phyloP scores from a whole-genome alignment of 768 basidiomycete genomes.

The Podaxis mareebaensis region DNA sequence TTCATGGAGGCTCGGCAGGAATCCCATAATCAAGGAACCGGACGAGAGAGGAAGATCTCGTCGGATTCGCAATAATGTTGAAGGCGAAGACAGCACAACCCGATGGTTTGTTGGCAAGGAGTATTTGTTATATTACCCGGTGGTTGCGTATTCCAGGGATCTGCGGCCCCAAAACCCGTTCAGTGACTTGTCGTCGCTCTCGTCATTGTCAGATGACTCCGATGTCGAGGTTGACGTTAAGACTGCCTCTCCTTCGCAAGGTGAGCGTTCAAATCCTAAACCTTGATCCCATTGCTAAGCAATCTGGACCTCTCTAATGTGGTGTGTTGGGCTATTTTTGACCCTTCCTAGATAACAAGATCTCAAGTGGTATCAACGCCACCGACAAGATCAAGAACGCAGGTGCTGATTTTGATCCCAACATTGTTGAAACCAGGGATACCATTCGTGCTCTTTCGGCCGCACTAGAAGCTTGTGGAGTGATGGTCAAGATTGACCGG shows the following conservation, averaged over 20 bases:
- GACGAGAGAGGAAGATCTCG: background rate
- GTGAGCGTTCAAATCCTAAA: background rate
- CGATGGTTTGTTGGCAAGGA: conserved; percentile 16
- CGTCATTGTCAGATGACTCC: conserved; percentile 12
- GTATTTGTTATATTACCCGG: conserved; percentile 2
- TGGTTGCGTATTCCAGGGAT: conserved; percentile 5
- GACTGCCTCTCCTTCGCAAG: background rate
- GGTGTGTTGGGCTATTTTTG: background rate
- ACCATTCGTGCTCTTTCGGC: conserved; percentile 7
- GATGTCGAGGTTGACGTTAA: conserved; percentile 1
- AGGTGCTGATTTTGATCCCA: background rate
- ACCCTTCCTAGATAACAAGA: background rate
- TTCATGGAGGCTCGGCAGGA: conserved; percentile 17
- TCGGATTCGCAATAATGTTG: background rate
- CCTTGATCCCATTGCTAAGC: background rate
- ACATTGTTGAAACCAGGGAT: conserved; percentile 3
- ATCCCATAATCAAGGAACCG: conserved; percentile 15
- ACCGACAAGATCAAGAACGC: background rate
- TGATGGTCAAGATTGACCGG: background rate
- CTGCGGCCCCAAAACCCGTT: background rate
- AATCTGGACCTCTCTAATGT: background rate
- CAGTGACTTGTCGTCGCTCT: conserved; percentile 13
- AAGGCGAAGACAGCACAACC: background rate
- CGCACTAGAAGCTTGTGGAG: conserved; percentile 2
- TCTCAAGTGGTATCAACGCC: conserved; percentile 1